These are phyloP conservation scores for Cordyceps javanica DNA, from an alignment of 2,329 filamentous ascomycete species.

Conservation along the genomic window DNA sequence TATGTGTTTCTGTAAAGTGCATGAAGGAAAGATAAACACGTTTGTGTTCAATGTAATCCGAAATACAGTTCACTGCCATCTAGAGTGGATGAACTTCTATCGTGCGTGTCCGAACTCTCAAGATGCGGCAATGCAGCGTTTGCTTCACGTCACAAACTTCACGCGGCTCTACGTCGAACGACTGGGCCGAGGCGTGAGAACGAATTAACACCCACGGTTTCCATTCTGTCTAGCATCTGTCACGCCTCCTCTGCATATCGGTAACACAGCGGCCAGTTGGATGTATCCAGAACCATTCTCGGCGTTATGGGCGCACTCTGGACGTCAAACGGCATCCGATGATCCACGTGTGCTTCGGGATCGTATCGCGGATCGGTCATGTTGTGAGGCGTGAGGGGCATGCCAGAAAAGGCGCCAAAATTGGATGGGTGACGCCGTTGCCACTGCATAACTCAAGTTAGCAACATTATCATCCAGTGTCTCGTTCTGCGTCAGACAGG, in stretches of 20 bases:
- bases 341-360: not conserved
- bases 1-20: no score
- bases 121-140: no score
- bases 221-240: not conserved
- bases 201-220: not conserved
- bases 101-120: no score
- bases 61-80: no score
- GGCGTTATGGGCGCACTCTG: not conserved
- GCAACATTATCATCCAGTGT: not conserved
- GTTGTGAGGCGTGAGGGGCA: not conserved
- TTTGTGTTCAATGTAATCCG: no score
- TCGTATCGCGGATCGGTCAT: not conserved
- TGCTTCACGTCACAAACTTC: no score
- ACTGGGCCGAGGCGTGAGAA: no score
- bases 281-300: not conserved
- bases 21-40: no score
- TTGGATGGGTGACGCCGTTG: not conserved
- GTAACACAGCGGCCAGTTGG: conserved; percentile 1
- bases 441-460: not conserved
- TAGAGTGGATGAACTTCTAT: no score
- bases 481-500: not conserved
- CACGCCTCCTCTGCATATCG: not conserved
- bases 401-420: conserved; percentile 1
- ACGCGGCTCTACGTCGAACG: no score
- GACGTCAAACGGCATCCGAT: not conserved